phyloP scores from a whole-genome alignment of 106 monocot species.

The Dioscorea zingiberensis region DNA sequence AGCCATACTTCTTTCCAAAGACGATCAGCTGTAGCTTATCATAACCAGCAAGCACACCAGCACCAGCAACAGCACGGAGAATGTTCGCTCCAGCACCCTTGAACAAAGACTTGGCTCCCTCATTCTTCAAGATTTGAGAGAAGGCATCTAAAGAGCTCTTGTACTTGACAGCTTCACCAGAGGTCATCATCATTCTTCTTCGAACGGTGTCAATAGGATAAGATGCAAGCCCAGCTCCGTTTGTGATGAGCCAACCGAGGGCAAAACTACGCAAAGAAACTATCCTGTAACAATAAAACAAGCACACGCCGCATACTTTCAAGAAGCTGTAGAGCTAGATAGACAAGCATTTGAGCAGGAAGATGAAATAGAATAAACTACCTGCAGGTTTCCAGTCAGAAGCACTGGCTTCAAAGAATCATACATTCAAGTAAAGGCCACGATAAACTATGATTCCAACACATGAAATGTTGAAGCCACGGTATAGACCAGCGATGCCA shows the following conservation, averaged over 20 bases:
- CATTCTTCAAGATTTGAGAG: conserved; percentile 32
- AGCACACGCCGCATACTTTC: too few species aligned
- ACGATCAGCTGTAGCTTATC: conserved; percentile 35
- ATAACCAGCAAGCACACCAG: conserved; percentile 33
- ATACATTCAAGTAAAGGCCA: conserved; percentile 28
- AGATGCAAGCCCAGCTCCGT: conserved; percentile 17
- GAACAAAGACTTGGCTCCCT: conserved; percentile 28
- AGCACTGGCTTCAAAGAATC: conserved; percentile 30
- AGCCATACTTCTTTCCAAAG: conserved; percentile 34
- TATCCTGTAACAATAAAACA: conserved; percentile 17
- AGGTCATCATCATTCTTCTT: conserved; percentile 28
- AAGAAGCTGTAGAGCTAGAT: too few species aligned
- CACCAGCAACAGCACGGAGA: conserved; percentile 32
- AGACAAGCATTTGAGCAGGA: too few species aligned
- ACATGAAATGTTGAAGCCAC: conserved; percentile 26
- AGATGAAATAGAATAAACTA: neutral
- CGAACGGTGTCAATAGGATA: conserved; percentile 23
- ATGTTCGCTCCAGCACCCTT: conserved; percentile 31
- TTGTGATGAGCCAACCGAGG: conserved; percentile 22
- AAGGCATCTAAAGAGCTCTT: conserved; percentile 22
- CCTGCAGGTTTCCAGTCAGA: conserved; percentile 25
- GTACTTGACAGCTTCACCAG: conserved; percentile 26
- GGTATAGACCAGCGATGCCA: conserved; percentile 25
- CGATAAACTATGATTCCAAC: conserved; percentile 23
- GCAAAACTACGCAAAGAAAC: conserved; percentile 29